phyloP scores from a whole-genome alignment of 352 stramenopile species.

The Thalassiosira livingstoniorum region DNA sequence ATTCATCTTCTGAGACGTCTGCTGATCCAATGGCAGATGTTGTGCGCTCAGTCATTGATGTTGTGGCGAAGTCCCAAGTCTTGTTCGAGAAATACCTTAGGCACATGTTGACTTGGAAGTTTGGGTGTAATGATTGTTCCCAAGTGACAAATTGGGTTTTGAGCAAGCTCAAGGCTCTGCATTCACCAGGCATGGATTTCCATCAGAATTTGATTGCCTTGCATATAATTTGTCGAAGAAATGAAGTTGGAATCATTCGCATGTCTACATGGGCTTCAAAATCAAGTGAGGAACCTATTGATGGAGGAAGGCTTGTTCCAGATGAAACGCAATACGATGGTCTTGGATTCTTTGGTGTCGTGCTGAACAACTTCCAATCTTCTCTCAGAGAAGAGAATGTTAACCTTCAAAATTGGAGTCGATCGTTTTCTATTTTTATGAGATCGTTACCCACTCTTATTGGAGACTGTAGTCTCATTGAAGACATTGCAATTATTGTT shows the following conservation, averaged over 20 bases:
- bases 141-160: constrained; percentile 27
- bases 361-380: constrained; percentile 29
- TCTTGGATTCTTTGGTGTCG: constrained; percentile 12
- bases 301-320: background rate
- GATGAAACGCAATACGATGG: constrained; percentile 25
- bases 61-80: constrained; percentile 6
- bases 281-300: background rate
- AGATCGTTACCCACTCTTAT: constrained; percentile 40
- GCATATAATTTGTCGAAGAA: constrained; percentile 40
- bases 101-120: constrained; percentile 51
- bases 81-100: constrained; percentile 52
- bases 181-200: background rate
- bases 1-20: background rate
- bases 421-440: constrained; percentile 45
- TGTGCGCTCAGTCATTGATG: constrained; percentile 23
- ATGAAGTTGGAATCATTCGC: constrained; percentile 33
- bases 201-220: constrained; percentile 31
- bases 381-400: constrained; percentile 6
- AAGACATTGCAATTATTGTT: constrained; percentile 21
- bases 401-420: constrained; percentile 32
- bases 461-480: constrained; percentile 10
- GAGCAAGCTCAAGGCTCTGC: constrained; percentile 27
- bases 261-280: constrained; percentile 46
- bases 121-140: constrained; percentile 23
- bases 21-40: constrained; percentile 31